These are phyloP conservation scores for Arxiozyma bovina DNA, from an alignment of 1,139 yeast genomes.

Conservation along the genomic window DNA sequence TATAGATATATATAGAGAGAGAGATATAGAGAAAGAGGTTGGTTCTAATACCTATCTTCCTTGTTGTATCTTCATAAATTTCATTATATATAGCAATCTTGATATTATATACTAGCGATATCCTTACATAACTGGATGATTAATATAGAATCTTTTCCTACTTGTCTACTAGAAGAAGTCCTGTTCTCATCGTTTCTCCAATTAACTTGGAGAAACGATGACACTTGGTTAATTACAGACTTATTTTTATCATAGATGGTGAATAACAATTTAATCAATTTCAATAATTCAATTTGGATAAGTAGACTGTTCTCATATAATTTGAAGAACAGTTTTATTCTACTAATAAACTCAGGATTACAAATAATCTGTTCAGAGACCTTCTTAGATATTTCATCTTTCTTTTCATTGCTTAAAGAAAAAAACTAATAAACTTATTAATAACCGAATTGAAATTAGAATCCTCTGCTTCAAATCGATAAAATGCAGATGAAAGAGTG, in stretches of 20 bases:
- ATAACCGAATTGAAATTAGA: conserved; percentile 24
- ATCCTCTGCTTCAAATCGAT: conserved; percentile 17
- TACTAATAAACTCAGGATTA: conserved; percentile 15
- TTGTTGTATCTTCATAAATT: not conserved
- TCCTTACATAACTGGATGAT: conserved; percentile 29
- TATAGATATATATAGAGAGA: too few relatives aligned
- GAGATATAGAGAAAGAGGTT: too few relatives aligned
- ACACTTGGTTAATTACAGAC: conserved; percentile 6
- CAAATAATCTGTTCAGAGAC: conserved; percentile 15
- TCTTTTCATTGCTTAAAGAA: conserved; percentile 11
- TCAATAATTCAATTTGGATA: conserved; percentile 30
- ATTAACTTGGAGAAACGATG: conserved; percentile 17
- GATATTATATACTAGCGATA: conserved; percentile 8
- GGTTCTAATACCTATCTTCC: too few relatives aligned
- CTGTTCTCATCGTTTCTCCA: conserved; percentile 13
- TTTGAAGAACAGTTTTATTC: conserved; percentile 20
- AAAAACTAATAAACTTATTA: conserved; percentile 20
- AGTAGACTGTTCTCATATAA: conserved; percentile 27
- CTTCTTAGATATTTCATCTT: conserved; percentile 8
- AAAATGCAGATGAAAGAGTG: conserved; percentile 11
- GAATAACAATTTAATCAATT: conserved; percentile 25
- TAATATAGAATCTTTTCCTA: conserved; percentile 29
- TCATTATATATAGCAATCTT: not conserved
- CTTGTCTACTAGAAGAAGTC: conserved; percentile 16
- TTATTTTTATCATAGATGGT: conserved; percentile 1